Percentiles rank a stretch among this genome's conserved stretches.
phyloP scores from a whole-genome alignment of 2,329 filamentous ascomycete genomes.

The Thelonectria rubi region DNA sequence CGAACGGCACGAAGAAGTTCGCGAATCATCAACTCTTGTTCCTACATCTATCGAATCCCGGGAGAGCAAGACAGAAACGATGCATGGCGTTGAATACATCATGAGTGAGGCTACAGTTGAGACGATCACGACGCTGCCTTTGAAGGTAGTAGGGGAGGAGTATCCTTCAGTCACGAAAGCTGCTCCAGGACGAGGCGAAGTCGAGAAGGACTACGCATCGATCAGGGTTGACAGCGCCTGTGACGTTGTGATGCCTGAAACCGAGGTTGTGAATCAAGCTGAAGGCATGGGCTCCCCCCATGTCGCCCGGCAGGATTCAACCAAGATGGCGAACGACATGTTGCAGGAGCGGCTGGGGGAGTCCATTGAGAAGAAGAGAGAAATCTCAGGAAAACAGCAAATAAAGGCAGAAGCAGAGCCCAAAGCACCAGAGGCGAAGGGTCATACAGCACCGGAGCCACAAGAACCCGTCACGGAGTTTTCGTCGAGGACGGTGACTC shows the following conservation, averaged over 20 bases:
- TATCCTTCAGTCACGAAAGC: not conserved
- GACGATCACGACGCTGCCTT: not conserved
- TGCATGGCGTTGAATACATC: not conserved
- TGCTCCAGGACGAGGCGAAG: not conserved
- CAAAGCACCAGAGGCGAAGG: slow-evolving; percentile 32
- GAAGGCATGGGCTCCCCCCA: slow-evolving; percentile 14
- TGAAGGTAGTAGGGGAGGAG: slow-evolving; percentile 6
- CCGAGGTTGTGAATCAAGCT: slow-evolving; percentile 4
- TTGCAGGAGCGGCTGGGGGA: slow-evolving; percentile 21
- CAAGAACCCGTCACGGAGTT: slow-evolving; percentile 27
- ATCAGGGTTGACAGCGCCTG: slow-evolving; percentile 19
- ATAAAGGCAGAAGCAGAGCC: slow-evolving; percentile 25
- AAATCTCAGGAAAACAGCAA: slow-evolving; percentile 16
- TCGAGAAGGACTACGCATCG: slow-evolving; percentile 13
- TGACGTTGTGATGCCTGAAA: slow-evolving; percentile 19
- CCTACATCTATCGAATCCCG: not conserved
- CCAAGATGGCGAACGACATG: slow-evolving; percentile 5
- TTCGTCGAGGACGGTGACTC: slow-evolving; percentile 27
- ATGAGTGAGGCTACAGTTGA: not conserved
- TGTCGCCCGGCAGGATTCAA: slow-evolving; percentile 12
- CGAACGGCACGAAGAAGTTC: not conserved
- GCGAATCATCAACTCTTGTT: too few relatives aligned
- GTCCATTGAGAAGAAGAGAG: not conserved
- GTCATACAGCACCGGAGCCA: slow-evolving; percentile 40
- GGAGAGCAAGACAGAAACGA: not conserved